phyloP scores from a whole-genome alignment of 2,329 filamentous ascomycete species.

The Herpomyces periplanetae region DNA sequence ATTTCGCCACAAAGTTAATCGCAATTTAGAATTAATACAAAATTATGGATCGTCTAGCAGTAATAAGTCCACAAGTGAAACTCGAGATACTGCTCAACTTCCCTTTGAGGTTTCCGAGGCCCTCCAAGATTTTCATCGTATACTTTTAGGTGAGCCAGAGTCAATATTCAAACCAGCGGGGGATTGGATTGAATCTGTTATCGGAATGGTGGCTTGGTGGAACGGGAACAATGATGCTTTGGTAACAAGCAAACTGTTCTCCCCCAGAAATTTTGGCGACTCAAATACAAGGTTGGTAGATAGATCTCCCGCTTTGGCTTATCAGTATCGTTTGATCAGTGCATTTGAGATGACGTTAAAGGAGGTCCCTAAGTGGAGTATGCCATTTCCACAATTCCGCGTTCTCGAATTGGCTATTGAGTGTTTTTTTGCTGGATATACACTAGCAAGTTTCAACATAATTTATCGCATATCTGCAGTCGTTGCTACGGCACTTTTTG shows the following conservation, averaged over 20 bases:
- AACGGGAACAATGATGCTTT: conserved; percentile 27
- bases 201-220: conserved; percentile 68
- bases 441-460: too few relatives aligned
- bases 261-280: conserved; percentile 8
- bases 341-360: too few relatives aligned
- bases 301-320: conserved; percentile 19
- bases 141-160: conserved; percentile 31
- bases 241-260: conserved; percentile 9
- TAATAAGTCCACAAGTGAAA: too few relatives aligned
- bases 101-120: conserved; percentile 72
- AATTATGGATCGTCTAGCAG: too few relatives aligned
- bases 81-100: conserved; percentile 47
- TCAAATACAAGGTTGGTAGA: conserved; percentile 10
- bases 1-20: conserved; percentile 33
- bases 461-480: too few relatives aligned
- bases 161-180: conserved; percentile 37
- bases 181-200: conserved; percentile 64
- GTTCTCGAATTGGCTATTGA: too few relatives aligned
- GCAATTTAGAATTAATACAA: conserved; percentile 23
- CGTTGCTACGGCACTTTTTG: too few relatives aligned
- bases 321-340: conserved; percentile 28
- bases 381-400: too few relatives aligned
- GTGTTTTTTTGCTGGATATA: too few relatives aligned
- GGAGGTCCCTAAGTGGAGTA: too few relatives aligned
- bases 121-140: conserved; percentile 35